Percentiles rank a stretch among this genome's conserved stretches.
Evolutionary conservation across 2,329 filamentous ascomycete genomes (phyloP).

Genomic region (Coniella lustricola): DNA sequence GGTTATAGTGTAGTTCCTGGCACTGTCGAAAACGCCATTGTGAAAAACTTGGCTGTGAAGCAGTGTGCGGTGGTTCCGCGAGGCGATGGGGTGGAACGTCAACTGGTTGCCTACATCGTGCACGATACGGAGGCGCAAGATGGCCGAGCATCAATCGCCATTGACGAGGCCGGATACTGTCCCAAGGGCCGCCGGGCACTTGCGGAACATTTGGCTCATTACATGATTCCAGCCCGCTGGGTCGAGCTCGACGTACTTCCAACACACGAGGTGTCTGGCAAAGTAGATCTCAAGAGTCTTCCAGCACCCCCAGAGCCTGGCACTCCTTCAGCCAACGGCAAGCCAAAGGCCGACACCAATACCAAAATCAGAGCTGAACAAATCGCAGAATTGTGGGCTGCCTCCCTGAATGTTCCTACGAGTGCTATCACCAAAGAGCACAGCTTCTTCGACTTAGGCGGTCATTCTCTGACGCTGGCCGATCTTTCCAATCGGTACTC

Average conservation of each 20-base stretch:
- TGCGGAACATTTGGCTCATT: conserved; percentile 63
- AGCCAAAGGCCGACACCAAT: conserved; percentile 42
- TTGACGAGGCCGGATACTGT: conserved; percentile 66
- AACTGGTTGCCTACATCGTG: conserved; percentile 72
- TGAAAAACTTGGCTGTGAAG: conserved; percentile 61
- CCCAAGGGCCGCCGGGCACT: conserved; percentile 60
- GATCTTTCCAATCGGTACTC: conserved; percentile 66
- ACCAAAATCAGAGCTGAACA: conserved; percentile 60
- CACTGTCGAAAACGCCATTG: conserved; percentile 67
- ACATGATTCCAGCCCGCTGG: conserved; percentile 79
- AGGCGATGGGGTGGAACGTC: conserved; percentile 68
- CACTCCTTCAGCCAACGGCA: conserved; percentile 27
- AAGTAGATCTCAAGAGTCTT: conserved; percentile 65
- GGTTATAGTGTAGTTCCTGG: conserved; percentile 73
- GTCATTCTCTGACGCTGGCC: conserved; percentile 71
- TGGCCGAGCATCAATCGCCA: conserved; percentile 42
- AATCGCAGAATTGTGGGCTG: conserved; percentile 66
- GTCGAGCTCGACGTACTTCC: conserved; percentile 64
- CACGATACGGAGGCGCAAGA: conserved; percentile 46
- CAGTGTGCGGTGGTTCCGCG: conserved; percentile 63
- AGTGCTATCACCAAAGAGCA: conserved; percentile 60
- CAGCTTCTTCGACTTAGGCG: conserved; percentile 75
- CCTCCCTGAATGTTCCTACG: conserved; percentile 58
- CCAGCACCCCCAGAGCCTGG: conserved; percentile 50
- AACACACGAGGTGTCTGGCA: conserved; percentile 72